Conservation (phyloP, 345 rosid genomes). For the Dipteronia sinensis region DNA sequence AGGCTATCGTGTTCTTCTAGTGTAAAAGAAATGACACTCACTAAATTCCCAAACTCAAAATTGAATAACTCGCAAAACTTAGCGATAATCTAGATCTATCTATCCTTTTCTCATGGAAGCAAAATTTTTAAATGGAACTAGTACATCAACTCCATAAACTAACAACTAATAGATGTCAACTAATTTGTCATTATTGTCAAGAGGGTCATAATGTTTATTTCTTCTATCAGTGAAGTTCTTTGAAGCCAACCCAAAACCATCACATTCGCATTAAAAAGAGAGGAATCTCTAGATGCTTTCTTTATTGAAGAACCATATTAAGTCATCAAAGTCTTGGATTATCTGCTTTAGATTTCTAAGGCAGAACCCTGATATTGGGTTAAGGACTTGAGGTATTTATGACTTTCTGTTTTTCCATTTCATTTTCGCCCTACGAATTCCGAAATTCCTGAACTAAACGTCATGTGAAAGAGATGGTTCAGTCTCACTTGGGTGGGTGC, state of each 20-base stretch:
- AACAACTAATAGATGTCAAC: neutral
- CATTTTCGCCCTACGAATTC: neutral
- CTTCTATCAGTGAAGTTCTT: neutral
- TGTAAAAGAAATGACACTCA: neutral
- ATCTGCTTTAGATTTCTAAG: neutral
- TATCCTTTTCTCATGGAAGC: slow-evolving; percentile 4
- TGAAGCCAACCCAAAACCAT: neutral
- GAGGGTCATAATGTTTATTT: neutral
- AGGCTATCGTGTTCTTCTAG: neutral
- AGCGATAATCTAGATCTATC: neutral
- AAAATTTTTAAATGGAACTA: slow-evolving; percentile 6
- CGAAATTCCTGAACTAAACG: neutral
- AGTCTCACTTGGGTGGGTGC: neutral
- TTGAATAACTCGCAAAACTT: neutral
- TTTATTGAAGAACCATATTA: too few relatives aligned
- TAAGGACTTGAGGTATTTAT: neutral
- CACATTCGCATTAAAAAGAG: too few relatives aligned
- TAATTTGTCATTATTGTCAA: neutral
- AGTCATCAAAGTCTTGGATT: neutral
- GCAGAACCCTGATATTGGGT: too few relatives aligned
- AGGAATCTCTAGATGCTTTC: too few relatives aligned
- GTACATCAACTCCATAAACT: neutral
- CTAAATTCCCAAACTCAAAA: neutral
- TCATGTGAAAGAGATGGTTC: neutral
- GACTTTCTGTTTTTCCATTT: neutral